Evolutionary conservation across 352 stramenopile genomes (phyloP).

Genomic region (Phytophthora foliorum): DNA sequence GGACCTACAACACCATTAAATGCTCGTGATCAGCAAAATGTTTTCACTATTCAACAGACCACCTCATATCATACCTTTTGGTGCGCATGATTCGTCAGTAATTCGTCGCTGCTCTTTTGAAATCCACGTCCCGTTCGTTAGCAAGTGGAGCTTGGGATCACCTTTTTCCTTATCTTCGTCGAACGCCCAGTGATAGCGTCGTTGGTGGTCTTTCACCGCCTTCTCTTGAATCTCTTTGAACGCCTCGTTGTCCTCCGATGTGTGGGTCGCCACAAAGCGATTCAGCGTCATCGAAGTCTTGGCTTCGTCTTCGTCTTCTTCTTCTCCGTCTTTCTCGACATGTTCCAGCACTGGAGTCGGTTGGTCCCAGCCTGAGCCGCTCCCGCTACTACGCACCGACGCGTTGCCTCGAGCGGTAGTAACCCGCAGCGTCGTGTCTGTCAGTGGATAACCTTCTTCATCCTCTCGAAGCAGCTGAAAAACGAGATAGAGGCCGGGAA

Average conservation of each 20-base stretch:
- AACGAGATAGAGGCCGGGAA: neutral
- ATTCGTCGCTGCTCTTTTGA: slow-evolving; percentile 67
- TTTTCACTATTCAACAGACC: neutral
- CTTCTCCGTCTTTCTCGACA: slow-evolving; percentile 1
- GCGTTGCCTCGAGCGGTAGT: slow-evolving; percentile 9
- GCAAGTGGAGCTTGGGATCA: slow-evolving; percentile 76
- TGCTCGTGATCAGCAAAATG: slow-evolving; percentile 3
- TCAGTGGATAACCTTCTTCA: slow-evolving; percentile 26
- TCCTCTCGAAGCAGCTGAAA: slow-evolving; percentile 40
- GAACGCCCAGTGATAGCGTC: slow-evolving; percentile 84
- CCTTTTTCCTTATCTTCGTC: slow-evolving; percentile 59
- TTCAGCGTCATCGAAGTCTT: slow-evolving; percentile 68
- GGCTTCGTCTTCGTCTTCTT: slow-evolving; percentile 6
- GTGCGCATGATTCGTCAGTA: slow-evolving; percentile 64
- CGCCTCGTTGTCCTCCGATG: slow-evolving; percentile 86
- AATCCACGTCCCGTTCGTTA: slow-evolving; percentile 80
- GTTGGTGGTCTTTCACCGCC: slow-evolving; percentile 68
- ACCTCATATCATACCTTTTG: slow-evolving; percentile 53
- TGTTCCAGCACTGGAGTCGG: slow-evolving; percentile 45
- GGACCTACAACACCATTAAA: slow-evolving; percentile 42
- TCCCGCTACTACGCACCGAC: slow-evolving; percentile 34
- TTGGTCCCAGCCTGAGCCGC: slow-evolving; percentile 67
- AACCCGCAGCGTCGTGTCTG: slow-evolving; percentile 32
- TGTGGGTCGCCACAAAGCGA: slow-evolving; percentile 83
- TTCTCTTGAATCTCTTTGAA: slow-evolving; percentile 85